phyloP scores from a whole-genome alignment of 371 early-diverging fungal species.

The Nematocida sp. region DNA sequence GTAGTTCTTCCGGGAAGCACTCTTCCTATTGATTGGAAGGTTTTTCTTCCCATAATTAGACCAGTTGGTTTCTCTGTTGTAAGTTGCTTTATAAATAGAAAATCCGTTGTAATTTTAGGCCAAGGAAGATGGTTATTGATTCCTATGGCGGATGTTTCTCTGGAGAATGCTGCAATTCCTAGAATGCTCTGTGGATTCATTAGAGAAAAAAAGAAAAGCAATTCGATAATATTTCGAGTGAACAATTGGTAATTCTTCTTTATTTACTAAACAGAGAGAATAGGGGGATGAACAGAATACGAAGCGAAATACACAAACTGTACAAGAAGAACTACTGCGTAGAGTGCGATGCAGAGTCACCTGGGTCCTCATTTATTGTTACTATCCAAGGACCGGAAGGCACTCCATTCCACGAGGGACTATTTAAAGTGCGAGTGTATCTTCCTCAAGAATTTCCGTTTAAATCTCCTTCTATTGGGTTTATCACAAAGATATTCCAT shows the following conservation, averaged over 20 bases:
- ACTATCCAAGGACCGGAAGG: constrained; percentile 63
- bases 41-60: constrained; percentile 51
- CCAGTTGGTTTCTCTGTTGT: constrained; percentile 26
- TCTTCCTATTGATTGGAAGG: constrained; percentile 54
- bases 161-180: constrained; percentile 19
- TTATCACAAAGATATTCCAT: constrained; percentile 95
- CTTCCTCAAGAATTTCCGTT: constrained; percentile 96
- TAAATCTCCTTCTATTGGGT: constrained; percentile 96
- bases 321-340: constrained; percentile 58
- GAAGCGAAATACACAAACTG: constrained; percentile 59
- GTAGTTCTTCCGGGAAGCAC: constrained; percentile 30
- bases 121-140: constrained; percentile 30
- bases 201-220: constrained; percentile 23
- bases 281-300: constrained; percentile 55
- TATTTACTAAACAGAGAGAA: constrained; percentile 53
- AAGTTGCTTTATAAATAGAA: constrained; percentile 37
- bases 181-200: background rate
- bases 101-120: constrained; percentile 22
- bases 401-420: constrained; percentile 82
- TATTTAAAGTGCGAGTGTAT: constrained; percentile 93
- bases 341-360: constrained; percentile 34
- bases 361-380: constrained; percentile 56
- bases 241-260: constrained; percentile 22
- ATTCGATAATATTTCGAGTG: background rate
- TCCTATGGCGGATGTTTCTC: constrained; percentile 13